A percentile compares a stretch with the other conserved stretches of the same genome.
phyloP scores from a whole-genome alignment of 2,329 filamentous ascomycete species.

The Claviceps arundinis region DNA sequence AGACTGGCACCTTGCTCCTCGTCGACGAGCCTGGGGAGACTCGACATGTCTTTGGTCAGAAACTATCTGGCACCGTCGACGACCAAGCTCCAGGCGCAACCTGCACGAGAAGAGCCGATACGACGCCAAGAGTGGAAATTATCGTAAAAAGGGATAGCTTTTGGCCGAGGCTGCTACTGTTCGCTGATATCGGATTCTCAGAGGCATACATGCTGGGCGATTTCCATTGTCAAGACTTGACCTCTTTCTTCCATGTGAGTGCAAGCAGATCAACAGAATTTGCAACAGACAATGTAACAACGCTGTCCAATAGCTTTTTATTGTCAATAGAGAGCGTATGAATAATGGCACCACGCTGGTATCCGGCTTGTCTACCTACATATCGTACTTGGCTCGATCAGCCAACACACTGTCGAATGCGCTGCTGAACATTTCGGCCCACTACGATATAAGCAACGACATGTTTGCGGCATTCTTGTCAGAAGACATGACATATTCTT shows the following conservation, averaged over 20 bases:
- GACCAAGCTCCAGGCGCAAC: slow-evolving; percentile 22
- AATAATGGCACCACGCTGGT: slow-evolving; percentile 51
- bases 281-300: not conserved
- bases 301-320: slow-evolving; percentile 43
- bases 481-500: slow-evolving; percentile 66
- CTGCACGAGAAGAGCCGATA: slow-evolving; percentile 19
- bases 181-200: slow-evolving; percentile 64
- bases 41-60: slow-evolving; percentile 31
- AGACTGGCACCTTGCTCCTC: slow-evolving; percentile 33
- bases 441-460: slow-evolving; percentile 65
- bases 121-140: slow-evolving; percentile 36
- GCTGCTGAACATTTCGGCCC: slow-evolving; percentile 53
- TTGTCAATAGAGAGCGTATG: slow-evolving; percentile 50
- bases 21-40: slow-evolving; percentile 32
- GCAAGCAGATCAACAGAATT: not conserved
- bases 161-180: slow-evolving; percentile 55
- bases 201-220: slow-evolving; percentile 64
- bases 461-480: slow-evolving; percentile 65
- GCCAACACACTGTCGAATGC: slow-evolving; percentile 46
- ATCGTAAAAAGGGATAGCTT: slow-evolving; percentile 52
- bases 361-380: slow-evolving; percentile 42
- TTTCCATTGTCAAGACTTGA: slow-evolving; percentile 52
- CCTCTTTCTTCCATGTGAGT: slow-evolving; percentile 51
- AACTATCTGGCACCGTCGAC: slow-evolving; percentile 24
- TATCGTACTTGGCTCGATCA: slow-evolving; percentile 43